Evolutionary conservation across 257 asterid species (phyloP).

Genomic region (Scutellaria baicalensis): DNA sequence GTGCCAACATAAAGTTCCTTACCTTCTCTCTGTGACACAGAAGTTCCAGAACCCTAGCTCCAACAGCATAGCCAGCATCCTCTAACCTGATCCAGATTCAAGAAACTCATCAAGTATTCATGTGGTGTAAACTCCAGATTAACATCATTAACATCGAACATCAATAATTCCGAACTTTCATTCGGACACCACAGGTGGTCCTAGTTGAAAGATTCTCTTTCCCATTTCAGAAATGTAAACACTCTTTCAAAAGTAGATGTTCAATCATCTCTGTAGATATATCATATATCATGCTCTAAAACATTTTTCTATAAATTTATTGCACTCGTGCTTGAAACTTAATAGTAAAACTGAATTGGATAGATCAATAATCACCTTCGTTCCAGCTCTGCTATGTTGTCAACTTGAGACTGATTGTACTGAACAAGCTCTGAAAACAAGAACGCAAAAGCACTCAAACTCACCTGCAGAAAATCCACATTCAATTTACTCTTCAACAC

Average conservation of each 20-base stretch:
- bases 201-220: too few species aligned
- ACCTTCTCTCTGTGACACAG: conserved; percentile 83
- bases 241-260: too few species aligned
- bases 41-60: conserved; percentile 70
- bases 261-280: background rate
- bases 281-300: background rate
- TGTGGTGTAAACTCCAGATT: background rate
- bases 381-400: conserved; percentile 68
- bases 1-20: background rate
- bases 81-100: conserved; percentile 47
- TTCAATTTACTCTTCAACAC: background rate
- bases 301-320: background rate
- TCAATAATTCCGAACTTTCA: background rate
- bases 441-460: conserved; percentile 81
- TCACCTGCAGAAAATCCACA: conserved; percentile 44
- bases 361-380: conserved; percentile 34
- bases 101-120: background rate
- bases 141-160: background rate
- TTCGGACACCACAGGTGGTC: too few species aligned
- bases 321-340: too few species aligned
- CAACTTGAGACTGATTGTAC: conserved; percentile 87
- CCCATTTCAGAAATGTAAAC: too few species aligned
- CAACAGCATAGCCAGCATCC: conserved; percentile 81
- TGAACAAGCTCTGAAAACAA: conserved; percentile 88
- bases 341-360: background rate